Evolutionary conservation across 129 eudicot genomes (phyloP).

Genomic region (Smallanthus sonchifolius): DNA sequence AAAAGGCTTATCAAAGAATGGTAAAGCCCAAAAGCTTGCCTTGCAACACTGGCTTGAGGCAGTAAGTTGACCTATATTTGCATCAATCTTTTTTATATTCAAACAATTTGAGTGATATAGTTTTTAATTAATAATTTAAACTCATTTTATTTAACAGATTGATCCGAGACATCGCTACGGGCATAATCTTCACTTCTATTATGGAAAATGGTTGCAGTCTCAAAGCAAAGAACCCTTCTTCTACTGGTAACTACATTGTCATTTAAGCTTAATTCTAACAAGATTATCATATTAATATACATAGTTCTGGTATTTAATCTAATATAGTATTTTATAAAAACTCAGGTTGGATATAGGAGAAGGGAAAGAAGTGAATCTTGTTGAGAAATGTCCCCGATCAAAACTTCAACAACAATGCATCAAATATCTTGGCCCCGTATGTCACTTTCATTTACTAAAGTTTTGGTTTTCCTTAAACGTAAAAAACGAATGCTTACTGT

Average conservation of each 20-base stretch:
- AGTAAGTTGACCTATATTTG: constrained; percentile 40
- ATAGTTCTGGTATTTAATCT: not conserved
- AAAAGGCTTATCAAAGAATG: constrained; percentile 86
- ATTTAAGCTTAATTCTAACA: not conserved
- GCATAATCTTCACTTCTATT: constrained; percentile 88
- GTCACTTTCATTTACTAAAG: constrained; percentile 14
- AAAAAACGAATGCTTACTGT: not conserved
- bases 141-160: constrained; percentile 47
- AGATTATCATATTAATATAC: not conserved
- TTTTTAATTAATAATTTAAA: not conserved
- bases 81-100: not conserved
- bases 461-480: not conserved
- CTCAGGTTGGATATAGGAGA: constrained; percentile 96
- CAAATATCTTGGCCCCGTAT: constrained; percentile 95
- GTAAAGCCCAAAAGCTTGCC: constrained; percentile 89
- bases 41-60: constrained; percentile 99
- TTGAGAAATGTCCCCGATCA: constrained; percentile 73
- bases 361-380: constrained; percentile 84
- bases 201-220: constrained; percentile 72
- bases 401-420: constrained; percentile 97
- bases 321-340: not conserved
- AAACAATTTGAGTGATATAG: not conserved
- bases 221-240: constrained; percentile 94
- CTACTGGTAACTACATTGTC: constrained; percentile 61
- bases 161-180: constrained; percentile 99